Evolutionary conservation across 495 filamentous ascomycete species (phyloP), one percentile per base, ranked within the genome.

Genomic region (Penicillium parvum): DNA sequence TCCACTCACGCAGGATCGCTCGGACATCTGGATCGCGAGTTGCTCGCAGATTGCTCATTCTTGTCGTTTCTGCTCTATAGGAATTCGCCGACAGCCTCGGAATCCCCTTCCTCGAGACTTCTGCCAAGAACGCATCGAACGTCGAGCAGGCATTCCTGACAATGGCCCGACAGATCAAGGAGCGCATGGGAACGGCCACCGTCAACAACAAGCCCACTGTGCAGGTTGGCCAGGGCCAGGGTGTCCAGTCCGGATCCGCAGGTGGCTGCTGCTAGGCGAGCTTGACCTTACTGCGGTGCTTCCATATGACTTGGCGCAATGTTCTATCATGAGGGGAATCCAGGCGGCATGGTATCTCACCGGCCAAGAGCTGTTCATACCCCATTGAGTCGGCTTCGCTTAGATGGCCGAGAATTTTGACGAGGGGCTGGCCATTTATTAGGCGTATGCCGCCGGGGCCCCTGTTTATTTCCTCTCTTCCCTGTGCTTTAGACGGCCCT

Each of bases 121-220:
- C 92, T 7, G 92, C 92, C 46, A 99, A 99, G 83, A 97, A 92
- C 74, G 92, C 94, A 30, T 94, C 86, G 60, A 99, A 99, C 64
- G 92, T 99, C 59, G 92, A 99, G 71, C 92, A 99, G 74, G 90
- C 92, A 57, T 99, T 99, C 84, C 74, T 99, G 72, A 97, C 92
- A 58, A 99, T 99, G 92, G 92, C 92, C 40, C 85, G 92, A 68
- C 91, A 97, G 65, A 97, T 99, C 73, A 99, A 99, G 79, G 94
- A 99, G 74, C 84, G 94, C 52, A 97, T 97, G 92, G 92, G 92
- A 58, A 96, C 88, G 45, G 87, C 90, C 17, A 90, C 89, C 45
- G 88, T 90, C 69, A 95, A 97, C 76, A 95, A 94, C 76, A 99
- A 99, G 75, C 89, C 90, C 39, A 95, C 88, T 47, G 89, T 99